These are phyloP conservation scores for Panaeolus cyanescens DNA, from an alignment of 768 basidiomycete genomes.

Conservation along the genomic window DNA sequence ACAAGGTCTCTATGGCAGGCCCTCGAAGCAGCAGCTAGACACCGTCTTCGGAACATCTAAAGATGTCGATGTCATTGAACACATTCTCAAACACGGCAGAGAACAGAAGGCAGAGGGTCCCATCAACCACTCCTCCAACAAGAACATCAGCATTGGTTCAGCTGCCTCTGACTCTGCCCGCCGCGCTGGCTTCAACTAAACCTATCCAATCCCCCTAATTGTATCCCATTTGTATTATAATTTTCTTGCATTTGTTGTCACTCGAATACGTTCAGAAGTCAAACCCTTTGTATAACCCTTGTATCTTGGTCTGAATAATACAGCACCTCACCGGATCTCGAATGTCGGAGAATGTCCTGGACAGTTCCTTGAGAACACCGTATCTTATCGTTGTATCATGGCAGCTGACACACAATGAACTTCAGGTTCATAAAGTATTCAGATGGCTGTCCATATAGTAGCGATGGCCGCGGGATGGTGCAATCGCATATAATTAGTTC, in stretches of 20 bases:
- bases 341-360: not conserved
- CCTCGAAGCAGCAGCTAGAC: constrained; percentile 87
- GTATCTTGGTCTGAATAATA: not conserved
- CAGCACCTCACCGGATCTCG: not conserved
- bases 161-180: constrained; percentile 6
- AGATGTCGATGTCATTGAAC: constrained; percentile 61
- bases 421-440: not conserved
- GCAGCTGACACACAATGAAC: not conserved
- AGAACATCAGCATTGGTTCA: constrained; percentile 36
- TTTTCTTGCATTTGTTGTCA: not conserved
- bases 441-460: not conserved
- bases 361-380: not conserved
- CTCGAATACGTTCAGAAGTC: not conserved
- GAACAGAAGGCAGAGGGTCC: constrained; percentile 55
- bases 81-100: constrained; percentile 65
- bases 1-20: constrained; percentile 72
- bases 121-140: constrained; percentile 7
- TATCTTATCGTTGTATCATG: not conserved
- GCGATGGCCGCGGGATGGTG: not conserved
- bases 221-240: constrained; percentile 5
- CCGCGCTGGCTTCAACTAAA: not conserved
- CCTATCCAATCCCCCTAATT: not conserved
- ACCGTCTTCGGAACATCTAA: constrained; percentile 66
- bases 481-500: not conserved
- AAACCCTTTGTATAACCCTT: not conserved